These are phyloP conservation scores for Collybiopsis confluens DNA, from an alignment of 768 basidiomycete genomes.

Conservation along the genomic window DNA sequence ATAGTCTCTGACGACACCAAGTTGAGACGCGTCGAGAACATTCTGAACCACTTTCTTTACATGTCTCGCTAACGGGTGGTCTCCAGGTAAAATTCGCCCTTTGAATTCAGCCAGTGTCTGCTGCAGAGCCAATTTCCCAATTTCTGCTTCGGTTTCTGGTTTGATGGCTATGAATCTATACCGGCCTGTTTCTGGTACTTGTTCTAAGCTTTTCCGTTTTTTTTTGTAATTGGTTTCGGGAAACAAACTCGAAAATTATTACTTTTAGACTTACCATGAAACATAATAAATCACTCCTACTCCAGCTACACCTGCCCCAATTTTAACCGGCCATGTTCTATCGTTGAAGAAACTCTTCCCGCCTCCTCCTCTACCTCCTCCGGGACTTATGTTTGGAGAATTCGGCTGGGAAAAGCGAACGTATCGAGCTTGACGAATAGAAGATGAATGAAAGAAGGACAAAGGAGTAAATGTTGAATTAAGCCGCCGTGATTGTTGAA, in stretches of 20 bases:
- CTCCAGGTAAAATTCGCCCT: slow-evolving; percentile 53
- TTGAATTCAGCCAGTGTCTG: slow-evolving; percentile 50
- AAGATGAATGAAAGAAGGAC: background rate
- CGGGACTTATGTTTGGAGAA: background rate
- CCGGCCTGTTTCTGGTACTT: slow-evolving; percentile 81
- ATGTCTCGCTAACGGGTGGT: slow-evolving; percentile 61
- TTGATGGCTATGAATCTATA: slow-evolving; percentile 85
- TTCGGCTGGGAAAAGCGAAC: slow-evolving; percentile 1
- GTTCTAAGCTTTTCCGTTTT: slow-evolving; percentile 69
- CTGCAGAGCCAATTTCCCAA: slow-evolving; percentile 23
- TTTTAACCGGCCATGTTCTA: slow-evolving; percentile 4
- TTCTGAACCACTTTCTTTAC: slow-evolving; percentile 67
- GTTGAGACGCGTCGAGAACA: slow-evolving; percentile 66
- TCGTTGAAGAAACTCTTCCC: background rate
- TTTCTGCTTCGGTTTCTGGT: slow-evolving; percentile 50
- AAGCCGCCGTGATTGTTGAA: background rate
- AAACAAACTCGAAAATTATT: too few relatives aligned
- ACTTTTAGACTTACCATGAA: background rate
- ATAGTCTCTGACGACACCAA: slow-evolving; percentile 52
- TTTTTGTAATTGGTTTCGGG: too few relatives aligned
- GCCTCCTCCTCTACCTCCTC: background rate
- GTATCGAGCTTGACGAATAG: background rate
- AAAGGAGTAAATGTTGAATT: background rate
- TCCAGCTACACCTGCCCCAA: slow-evolving; percentile 4
- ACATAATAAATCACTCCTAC: slow-evolving; percentile 7